Conservation (phyloP, 805 yeast species). For the Candida endomychidarum region DNA sequence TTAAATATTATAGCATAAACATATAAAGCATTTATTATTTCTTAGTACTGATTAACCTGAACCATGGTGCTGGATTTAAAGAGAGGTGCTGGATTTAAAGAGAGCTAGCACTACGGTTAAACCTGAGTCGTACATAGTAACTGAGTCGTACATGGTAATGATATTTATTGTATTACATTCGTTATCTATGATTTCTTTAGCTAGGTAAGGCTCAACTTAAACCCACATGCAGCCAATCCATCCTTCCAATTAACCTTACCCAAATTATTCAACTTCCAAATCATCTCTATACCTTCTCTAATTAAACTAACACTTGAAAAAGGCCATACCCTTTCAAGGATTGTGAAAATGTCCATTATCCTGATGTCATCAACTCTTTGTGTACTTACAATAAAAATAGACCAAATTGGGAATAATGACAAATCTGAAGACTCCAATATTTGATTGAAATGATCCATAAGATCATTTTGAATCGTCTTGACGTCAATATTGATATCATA, state of each 20-base stretch:
- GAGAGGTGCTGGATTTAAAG: too few species aligned
- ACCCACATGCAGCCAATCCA: slow-evolving; percentile 20
- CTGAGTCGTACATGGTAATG: too few species aligned
- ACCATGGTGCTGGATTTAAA: too few species aligned
- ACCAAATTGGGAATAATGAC: slow-evolving; percentile 29
- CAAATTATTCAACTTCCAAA: slow-evolving; percentile 29
- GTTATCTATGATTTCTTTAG: too few species aligned
- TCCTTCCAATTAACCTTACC: slow-evolving; percentile 26
- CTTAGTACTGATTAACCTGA: too few species aligned
- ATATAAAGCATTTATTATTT: too few species aligned
- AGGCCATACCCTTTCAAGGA: slow-evolving; percentile 26
- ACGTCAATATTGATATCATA: slow-evolving; percentile 1
- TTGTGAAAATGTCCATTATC: slow-evolving; percentile 18
- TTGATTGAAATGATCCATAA: slow-evolving; percentile 1
- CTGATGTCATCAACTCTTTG: slow-evolving; percentile 19
- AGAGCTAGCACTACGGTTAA: too few species aligned
- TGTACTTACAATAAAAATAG: slow-evolving; percentile 23
- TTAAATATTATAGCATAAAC: too few species aligned
- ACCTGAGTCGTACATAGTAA: too few species aligned
- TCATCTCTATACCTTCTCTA: slow-evolving; percentile 21
- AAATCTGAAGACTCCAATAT: neutral
- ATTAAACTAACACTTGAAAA: slow-evolving; percentile 21
- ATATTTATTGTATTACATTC: too few species aligned
- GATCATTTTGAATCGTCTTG: neutral
- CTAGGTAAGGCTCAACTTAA: slow-evolving; percentile 24